phyloP scores from a whole-genome alignment of 257 asterid species.

The Solanum verrucosum region DNA sequence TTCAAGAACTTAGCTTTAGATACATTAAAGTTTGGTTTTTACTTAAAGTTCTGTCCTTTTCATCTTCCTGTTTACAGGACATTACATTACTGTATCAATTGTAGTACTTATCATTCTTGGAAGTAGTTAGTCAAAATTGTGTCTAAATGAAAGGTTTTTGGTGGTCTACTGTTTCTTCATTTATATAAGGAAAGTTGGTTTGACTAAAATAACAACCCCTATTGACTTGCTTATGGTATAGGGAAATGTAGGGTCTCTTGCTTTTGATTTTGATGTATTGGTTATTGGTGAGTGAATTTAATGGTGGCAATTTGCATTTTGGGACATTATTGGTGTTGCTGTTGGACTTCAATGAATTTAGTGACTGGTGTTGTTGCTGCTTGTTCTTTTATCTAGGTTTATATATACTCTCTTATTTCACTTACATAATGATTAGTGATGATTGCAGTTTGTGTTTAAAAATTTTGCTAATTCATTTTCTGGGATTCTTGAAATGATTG shows the following conservation, averaged over 20 bases:
- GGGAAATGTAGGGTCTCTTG: not conserved
- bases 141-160: not conserved
- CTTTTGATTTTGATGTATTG: not conserved
- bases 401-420: not conserved
- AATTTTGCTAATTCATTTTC: not conserved
- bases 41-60: not conserved
- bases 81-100: not conserved
- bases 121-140: not conserved
- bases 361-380: not conserved
- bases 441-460: not conserved
- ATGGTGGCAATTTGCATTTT: not conserved
- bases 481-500: not conserved
- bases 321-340: not conserved
- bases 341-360: not conserved
- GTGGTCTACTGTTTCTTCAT: not conserved
- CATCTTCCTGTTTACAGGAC: not conserved
- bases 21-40: not conserved
- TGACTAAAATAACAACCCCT: not conserved
- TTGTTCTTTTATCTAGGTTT: not conserved
- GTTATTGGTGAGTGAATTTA: slow-evolving; percentile 3
- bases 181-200: not conserved
- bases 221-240: not conserved
- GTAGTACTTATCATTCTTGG: not conserved
- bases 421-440: not conserved
- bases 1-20: not conserved